phyloP scores from a whole-genome alignment of 163 green algal genomes.

The Coccomyxa subellipsoidea region DNA sequence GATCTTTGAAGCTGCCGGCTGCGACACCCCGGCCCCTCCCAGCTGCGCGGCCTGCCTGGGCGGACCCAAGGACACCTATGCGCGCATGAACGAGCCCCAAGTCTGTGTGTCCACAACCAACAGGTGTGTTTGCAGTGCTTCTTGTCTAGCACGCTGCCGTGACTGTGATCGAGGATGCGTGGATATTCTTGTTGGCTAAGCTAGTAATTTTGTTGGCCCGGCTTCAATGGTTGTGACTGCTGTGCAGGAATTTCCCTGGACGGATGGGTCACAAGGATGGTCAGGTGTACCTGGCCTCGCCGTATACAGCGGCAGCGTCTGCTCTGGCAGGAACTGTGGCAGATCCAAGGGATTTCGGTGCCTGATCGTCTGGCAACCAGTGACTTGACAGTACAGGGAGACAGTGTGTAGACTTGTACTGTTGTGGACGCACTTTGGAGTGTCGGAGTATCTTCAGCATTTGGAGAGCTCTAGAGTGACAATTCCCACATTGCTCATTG shows the following conservation, averaged over 20 bases:
- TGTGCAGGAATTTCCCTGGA: slow-evolving; percentile 89
- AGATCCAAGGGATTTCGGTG: slow-evolving; percentile 82
- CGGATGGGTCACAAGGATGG: slow-evolving; percentile 97
- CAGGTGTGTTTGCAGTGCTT: slow-evolving; percentile 32
- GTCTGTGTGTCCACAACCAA: slow-evolving; percentile 97
- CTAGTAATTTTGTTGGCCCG: background rate
- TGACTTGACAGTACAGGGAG: no score
- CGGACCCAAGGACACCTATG: slow-evolving; percentile 92
- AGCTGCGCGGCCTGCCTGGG: slow-evolving; percentile 92
- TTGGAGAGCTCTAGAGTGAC: no score
- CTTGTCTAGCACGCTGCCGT: background rate
- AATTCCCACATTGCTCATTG: no score
- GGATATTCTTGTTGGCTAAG: no score
- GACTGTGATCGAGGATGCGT: no score
- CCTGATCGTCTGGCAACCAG: no score
- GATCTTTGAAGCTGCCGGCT: slow-evolving; percentile 92
- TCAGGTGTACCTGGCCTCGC: slow-evolving; percentile 92
- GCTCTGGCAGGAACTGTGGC: slow-evolving; percentile 80
- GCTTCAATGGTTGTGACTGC: background rate
- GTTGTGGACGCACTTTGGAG: no score
- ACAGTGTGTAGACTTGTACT: no score
- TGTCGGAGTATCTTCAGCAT: no score
- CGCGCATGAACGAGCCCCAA: slow-evolving; percentile 93
- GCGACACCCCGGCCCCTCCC: slow-evolving; percentile 81
- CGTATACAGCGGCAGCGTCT: slow-evolving; percentile 89